Evolutionary conservation across 495 filamentous ascomycete species (phyloP).

Genomic region (Polyplosphaeria fusca): DNA sequence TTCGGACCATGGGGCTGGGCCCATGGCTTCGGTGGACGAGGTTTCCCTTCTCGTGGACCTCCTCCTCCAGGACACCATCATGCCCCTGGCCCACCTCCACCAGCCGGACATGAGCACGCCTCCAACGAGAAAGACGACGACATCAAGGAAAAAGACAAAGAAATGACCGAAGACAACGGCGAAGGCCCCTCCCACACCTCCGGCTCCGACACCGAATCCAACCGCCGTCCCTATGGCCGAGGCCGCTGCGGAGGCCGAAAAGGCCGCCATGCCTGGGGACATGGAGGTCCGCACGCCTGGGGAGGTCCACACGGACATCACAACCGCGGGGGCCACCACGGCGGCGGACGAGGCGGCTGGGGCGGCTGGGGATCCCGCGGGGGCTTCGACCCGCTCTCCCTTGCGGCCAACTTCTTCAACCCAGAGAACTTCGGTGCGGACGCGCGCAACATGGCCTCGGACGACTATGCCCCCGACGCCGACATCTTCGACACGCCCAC

Average conservation of each 20-base stretch:
- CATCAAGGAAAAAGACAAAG: constrained; percentile 6
- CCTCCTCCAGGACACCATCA: constrained; percentile 4
- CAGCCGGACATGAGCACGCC: not conserved
- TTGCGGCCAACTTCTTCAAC: constrained; percentile 33
- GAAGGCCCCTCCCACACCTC: not conserved
- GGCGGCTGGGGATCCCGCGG: constrained; percentile 45
- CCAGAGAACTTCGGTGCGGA: constrained; percentile 12
- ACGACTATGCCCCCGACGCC: constrained; percentile 61
- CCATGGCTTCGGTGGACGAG: constrained; percentile 22
- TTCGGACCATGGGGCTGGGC: constrained; percentile 26
- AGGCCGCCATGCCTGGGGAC: constrained; percentile 1
- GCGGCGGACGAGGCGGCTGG: constrained; percentile 36
- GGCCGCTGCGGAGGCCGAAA: constrained; percentile 9
- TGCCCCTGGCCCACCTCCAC: not conserved
- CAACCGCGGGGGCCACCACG: constrained; percentile 14
- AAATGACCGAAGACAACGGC: not conserved
- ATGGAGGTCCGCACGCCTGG: not conserved
- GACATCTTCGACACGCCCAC: constrained; percentile 69
- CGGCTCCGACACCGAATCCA: not conserved
- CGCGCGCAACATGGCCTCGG: constrained; percentile 18
- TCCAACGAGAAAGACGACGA: constrained; percentile 1
- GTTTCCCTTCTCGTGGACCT: constrained; percentile 15
- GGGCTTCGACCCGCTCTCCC: constrained; percentile 27
- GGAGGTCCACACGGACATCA: constrained; percentile 6
- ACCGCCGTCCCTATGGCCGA: not conserved